A percentile compares a stretch with the other conserved stretches of the same genome.
These are phyloP conservation scores for Termitomyces sp. DNA, from an alignment of 768 basidiomycete species.

Conservation along the genomic window DNA sequence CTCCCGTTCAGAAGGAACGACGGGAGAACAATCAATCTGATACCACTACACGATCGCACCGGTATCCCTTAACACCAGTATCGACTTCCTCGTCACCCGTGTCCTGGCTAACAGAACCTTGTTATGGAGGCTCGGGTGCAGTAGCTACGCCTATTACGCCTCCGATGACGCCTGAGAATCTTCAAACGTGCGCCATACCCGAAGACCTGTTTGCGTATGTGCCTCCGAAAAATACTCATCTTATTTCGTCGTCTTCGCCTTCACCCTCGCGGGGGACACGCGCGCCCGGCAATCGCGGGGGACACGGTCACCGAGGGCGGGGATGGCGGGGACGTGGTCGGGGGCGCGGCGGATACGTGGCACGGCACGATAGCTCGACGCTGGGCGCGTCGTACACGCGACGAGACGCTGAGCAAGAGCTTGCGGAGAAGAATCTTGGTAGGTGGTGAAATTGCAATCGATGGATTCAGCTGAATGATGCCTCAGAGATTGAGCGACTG, in stretches of 20 bases:
- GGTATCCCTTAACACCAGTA: constrained; percentile 16
- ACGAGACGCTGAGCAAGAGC: background rate
- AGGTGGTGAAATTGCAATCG: background rate
- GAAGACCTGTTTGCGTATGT: constrained; percentile 25
- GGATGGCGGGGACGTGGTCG: background rate
- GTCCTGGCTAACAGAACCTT: constrained; percentile 9
- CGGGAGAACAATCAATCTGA: background rate
- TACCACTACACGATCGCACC: background rate
- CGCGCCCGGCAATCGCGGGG: background rate
- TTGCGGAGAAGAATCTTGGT: background rate
- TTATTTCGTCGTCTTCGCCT: background rate
- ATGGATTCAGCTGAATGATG: background rate
- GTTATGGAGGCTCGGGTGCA: background rate
- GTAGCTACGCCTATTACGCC: constrained; percentile 6
- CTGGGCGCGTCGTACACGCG: background rate
- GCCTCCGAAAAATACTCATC: background rate
- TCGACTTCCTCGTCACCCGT: constrained; percentile 18
- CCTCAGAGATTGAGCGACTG: background rate
- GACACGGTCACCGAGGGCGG: background rate
- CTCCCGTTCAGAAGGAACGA: background rate
- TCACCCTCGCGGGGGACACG: background rate
- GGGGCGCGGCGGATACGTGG: constrained; percentile 2
- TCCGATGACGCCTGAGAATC: constrained; percentile 22
- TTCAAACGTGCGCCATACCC: constrained; percentile 26
- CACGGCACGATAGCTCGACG: background rate